Percentiles rank a stretch among this genome's conserved stretches.
Evolutionary conservation across 164 flowering plant species (phyloP).

Genomic region (Annona squamosa): DNA sequence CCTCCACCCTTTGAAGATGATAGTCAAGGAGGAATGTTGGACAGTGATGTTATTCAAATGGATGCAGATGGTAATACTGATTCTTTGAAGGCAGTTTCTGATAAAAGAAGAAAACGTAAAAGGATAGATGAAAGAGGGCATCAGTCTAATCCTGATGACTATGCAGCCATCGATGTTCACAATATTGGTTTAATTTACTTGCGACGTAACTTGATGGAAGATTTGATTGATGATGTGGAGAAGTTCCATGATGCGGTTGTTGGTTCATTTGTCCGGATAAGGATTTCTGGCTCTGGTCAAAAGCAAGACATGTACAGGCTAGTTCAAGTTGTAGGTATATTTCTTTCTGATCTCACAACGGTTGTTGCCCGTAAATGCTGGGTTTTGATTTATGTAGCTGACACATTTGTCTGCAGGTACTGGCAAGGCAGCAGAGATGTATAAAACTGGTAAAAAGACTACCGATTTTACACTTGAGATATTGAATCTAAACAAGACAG

Average conservation of each 20-base stretch:
- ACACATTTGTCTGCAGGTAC: constrained; percentile 49
- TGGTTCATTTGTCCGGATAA: constrained; percentile 81
- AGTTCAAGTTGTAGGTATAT: constrained; percentile 85
- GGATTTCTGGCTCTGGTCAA: constrained; percentile 71
- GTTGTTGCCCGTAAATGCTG: neutral
- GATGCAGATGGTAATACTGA: constrained; percentile 56
- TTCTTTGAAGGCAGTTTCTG: constrained; percentile 32
- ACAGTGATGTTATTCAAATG: constrained; percentile 44
- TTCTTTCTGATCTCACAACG: neutral
- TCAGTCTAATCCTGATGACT: constrained; percentile 69
- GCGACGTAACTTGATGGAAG: constrained; percentile 73
- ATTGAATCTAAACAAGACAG: constrained; percentile 76
- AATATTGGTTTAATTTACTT: constrained; percentile 79
- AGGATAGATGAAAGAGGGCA: constrained; percentile 47
- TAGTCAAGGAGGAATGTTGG: constrained; percentile 56
- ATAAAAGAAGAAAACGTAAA: constrained; percentile 65
- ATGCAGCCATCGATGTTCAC: constrained; percentile 91
- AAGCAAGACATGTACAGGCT: constrained; percentile 94
- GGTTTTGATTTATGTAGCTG: neutral
- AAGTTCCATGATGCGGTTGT: constrained; percentile 65
- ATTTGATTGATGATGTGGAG: constrained; percentile 62
- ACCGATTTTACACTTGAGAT: constrained; percentile 68
- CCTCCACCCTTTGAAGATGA: constrained; percentile 30
- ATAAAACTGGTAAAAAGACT: constrained; percentile 73
- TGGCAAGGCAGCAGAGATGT: constrained; percentile 59